Conservation (phyloP, 768 basidiomycete genomes). For the Roridomyces roridus region DNA sequence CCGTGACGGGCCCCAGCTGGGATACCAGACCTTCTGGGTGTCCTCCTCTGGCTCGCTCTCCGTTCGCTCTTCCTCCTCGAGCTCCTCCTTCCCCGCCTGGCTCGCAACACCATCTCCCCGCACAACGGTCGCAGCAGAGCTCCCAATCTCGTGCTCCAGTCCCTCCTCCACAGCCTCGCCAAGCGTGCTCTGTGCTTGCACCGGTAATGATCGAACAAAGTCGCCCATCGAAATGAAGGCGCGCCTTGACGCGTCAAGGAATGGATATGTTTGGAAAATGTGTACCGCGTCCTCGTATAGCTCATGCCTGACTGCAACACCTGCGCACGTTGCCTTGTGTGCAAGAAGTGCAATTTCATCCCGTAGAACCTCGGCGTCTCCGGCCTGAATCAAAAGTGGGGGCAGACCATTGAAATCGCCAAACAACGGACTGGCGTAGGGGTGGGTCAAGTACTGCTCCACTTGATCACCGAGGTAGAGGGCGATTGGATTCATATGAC, state of each 20-base stretch:
- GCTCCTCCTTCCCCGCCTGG: conserved; percentile 43
- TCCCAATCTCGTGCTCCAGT: conserved; percentile 75
- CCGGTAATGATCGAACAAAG: conserved; percentile 69
- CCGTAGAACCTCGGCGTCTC: conserved; percentile 93
- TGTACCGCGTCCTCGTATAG: conserved; percentile 92
- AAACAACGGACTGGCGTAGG: conserved; percentile 95
- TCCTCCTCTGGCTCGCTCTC: conserved; percentile 38
- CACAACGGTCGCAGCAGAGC: conserved; percentile 68
- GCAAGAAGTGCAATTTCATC: conserved; percentile 93
- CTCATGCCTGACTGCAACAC: conserved; percentile 87
- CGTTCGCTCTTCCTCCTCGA: conserved; percentile 39
- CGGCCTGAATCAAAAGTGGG: conserved; percentile 89
- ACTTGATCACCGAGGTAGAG: conserved; percentile 88
- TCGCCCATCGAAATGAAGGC: conserved; percentile 75
- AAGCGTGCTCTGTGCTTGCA: conserved; percentile 57
- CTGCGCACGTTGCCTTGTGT: conserved; percentile 89
- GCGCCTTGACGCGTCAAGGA: conserved; percentile 66
- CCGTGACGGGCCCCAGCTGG: conserved; percentile 59
- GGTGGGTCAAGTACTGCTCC: conserved; percentile 89
- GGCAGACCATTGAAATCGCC: conserved; percentile 88
- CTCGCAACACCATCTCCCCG: conserved; percentile 75
- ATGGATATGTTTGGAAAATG: conserved; percentile 90
- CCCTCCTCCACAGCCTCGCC: conserved; percentile 60
- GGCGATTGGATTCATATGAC: conserved; percentile 93
- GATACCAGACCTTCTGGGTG: conserved; percentile 36